Evolutionary conservation across 2,329 filamentous ascomycete species (phyloP), one percentile per base, ranked within the genome.

Genomic region (Botrytis squamosa): DNA sequence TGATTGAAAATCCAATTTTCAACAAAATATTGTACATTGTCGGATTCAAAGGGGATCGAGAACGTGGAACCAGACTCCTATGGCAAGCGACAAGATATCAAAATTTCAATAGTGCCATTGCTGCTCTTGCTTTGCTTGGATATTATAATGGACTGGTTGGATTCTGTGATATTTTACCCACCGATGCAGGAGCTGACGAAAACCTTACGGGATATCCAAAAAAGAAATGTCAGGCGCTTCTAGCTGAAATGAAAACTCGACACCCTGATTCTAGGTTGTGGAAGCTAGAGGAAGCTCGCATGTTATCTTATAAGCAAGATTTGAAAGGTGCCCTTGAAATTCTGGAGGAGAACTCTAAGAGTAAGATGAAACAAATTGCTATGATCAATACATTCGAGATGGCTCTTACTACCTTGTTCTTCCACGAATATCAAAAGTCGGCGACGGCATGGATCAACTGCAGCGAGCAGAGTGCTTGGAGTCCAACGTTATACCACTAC

Each of bases 61-160:
- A 93, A 75, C 88, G 91, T 57, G 96, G 95, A 16, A 86, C 98
- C 46, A 86, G 88, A 57, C 92, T 98, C 89, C 89, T 99, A 7
- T 99, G 96, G 96, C 91, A 93, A 81, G 93, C 94, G 20, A 94
- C 93, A 36, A 90, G 91, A 68, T 96, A 95, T 81, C 84, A 91
- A 75, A 97, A 97, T 81, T 88, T 98, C 79, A 97, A 98, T 80
- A 95, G 95, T n/a, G 95, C 93, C 10, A 91, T 98, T 80, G 91
- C 95, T 0, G 93, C 92, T 0, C 86, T 98, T 59, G 88, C 93
- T 40, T 85, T 98, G 0, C 86, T 98, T 25, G 91, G 89, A 0
- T 98, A 94, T 82, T 97, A 98, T 83, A 97, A 97, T 80, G 92
- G 92, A 9, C 88, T 97, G 46, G 87, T 97, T 25, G 93, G 93